These are phyloP conservation scores for Effrenium voratum DNA, from an alignment of 73 alveolate species.

Conservation along the genomic window DNA sequence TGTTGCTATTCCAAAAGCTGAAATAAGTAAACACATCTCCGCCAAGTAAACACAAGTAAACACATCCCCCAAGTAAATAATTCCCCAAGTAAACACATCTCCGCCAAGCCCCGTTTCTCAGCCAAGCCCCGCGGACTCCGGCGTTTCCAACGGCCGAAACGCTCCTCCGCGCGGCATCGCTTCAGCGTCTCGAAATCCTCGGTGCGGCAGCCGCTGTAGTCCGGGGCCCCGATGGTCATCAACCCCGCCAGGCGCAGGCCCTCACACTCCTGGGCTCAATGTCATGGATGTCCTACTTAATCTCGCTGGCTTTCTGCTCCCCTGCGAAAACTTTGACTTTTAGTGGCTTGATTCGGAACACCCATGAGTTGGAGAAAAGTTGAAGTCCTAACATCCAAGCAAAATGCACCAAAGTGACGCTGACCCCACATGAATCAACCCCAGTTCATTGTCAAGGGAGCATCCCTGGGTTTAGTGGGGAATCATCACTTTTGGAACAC, in stretches of 20 bases:
- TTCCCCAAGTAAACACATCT: neutral
- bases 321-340: too few species aligned
- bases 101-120: neutral
- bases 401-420: too few species aligned
- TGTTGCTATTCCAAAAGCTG: too few species aligned
- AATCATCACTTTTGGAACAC: too few species aligned
- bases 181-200: constrained; percentile 95
- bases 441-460: too few species aligned
- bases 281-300: neutral
- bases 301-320: neutral
- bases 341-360: too few species aligned
- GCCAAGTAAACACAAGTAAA: neutral
- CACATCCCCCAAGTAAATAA: neutral
- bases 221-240: constrained; percentile 98
- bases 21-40: too few species aligned
- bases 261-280: constrained; percentile 91
- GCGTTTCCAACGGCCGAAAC: neutral
- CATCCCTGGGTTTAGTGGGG: too few species aligned
- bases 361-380: too few species aligned
- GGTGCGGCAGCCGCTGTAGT: constrained; percentile 96
- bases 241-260: constrained; percentile 96
- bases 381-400: too few species aligned
- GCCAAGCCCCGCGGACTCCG: neutral
- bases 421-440: too few species aligned
- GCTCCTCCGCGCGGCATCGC: constrained; percentile 95